Evolutionary conservation across 129 eudicot genomes (phyloP).

Genomic region (Sambucus nigra): DNA sequence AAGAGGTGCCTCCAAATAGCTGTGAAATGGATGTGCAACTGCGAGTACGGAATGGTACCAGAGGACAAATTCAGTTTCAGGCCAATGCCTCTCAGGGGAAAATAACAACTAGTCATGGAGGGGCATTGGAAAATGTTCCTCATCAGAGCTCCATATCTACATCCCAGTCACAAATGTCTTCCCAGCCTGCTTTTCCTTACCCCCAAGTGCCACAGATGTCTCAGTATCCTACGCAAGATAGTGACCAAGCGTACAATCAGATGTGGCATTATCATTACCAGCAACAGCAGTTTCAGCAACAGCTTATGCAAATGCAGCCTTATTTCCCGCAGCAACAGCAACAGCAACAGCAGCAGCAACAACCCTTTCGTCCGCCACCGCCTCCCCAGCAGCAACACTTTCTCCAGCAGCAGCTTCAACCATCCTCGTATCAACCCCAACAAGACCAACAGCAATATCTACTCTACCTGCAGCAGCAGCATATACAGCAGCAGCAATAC

Average conservation of each 20-base stretch:
- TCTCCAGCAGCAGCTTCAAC: slow-evolving; percentile 28
- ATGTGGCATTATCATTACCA: slow-evolving; percentile 53
- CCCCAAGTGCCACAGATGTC: slow-evolving; percentile 22
- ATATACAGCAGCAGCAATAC: slow-evolving; percentile 33
- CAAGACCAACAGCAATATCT: slow-evolving; percentile 32
- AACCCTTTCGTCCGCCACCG: slow-evolving; percentile 10
- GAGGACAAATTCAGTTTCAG: slow-evolving; percentile 4
- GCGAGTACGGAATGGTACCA: background rate
- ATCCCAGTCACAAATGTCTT: slow-evolving; percentile 11
- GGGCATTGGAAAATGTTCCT: slow-evolving; percentile 18
- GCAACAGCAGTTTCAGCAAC: slow-evolving; percentile 48
- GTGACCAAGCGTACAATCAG: slow-evolving; percentile 44
- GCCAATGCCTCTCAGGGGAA: slow-evolving; percentile 12
- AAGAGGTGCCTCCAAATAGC: slow-evolving; percentile 19
- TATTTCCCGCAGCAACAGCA: slow-evolving; percentile 37
- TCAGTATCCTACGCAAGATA: slow-evolving; percentile 29
- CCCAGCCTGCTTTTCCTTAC: slow-evolving; percentile 25
- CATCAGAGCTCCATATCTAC: slow-evolving; percentile 24
- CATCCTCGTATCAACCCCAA: slow-evolving; percentile 7
- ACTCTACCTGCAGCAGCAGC: slow-evolving; percentile 27
- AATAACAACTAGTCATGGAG: slow-evolving; percentile 2
- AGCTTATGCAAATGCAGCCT: slow-evolving; percentile 37
- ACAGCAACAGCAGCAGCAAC: slow-evolving; percentile 20
- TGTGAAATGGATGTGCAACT: slow-evolving; percentile 5
- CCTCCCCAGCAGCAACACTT: slow-evolving; percentile 25